phyloP scores from a whole-genome alignment of 257 asterid species.

The Nicotiana paniculata region DNA sequence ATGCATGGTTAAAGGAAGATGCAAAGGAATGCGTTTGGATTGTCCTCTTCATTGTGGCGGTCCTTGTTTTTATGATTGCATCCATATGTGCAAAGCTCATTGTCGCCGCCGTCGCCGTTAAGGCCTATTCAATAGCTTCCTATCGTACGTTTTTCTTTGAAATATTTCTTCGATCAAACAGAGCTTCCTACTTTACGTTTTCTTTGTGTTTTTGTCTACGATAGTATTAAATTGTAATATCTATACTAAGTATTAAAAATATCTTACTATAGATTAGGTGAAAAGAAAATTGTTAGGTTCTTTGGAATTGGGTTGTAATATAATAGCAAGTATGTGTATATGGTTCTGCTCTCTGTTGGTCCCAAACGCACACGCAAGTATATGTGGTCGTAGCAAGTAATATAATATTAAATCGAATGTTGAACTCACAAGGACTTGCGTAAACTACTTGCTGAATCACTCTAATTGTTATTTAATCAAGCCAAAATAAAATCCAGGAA shows the following conservation, averaged over 20 bases:
- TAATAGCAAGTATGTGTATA: background rate
- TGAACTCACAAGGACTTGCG: too few relatives aligned
- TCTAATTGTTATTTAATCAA: too few relatives aligned
- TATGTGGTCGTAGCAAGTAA: too few relatives aligned
- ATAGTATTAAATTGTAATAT: too few relatives aligned
- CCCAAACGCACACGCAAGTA: too few relatives aligned
- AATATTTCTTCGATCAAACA: background rate
- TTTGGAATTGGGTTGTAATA: background rate
- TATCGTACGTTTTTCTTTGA: too few relatives aligned
- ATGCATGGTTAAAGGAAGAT: conserved; percentile 40
- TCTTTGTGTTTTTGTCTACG: background rate
- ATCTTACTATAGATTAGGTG: background rate
- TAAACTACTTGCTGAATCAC: too few relatives aligned
- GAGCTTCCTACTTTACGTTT: background rate
- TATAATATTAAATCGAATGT: too few relatives aligned
- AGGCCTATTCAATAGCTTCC: too few relatives aligned
- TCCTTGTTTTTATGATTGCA: conserved; percentile 44
- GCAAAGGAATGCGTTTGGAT: conserved; percentile 38
- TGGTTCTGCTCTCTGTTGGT: background rate
- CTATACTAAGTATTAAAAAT: too few relatives aligned
- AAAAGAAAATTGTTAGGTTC: background rate
- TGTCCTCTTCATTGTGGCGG: conserved; percentile 60
- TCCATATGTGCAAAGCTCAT: conserved; percentile 50
- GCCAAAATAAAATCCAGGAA: too few relatives aligned
- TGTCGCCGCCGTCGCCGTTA: conserved; percentile 17